Percentiles rank a stretch among this genome's conserved stretches.
These are phyloP conservation scores for Phytophthora pinifolia DNA, from an alignment of 352 stramenopile species.

Conservation along the genomic window DNA sequence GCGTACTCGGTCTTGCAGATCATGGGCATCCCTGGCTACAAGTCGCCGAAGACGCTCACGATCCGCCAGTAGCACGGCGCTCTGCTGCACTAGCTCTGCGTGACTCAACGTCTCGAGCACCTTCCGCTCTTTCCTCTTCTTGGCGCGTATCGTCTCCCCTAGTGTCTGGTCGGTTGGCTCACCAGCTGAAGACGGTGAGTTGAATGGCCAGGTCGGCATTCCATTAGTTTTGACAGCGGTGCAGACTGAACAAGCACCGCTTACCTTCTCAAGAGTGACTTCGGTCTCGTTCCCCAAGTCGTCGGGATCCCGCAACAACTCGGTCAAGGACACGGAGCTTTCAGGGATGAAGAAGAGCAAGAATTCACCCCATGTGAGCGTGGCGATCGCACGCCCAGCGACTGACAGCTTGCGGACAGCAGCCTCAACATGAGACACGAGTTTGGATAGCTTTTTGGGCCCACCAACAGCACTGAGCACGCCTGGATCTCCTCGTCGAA, in stretches of 20 bases:
- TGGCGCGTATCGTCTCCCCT: background rate
- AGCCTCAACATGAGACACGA: slow-evolving; percentile 46
- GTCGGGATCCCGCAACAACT: slow-evolving; percentile 4
- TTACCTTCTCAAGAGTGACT: background rate
- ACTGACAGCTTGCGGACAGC: slow-evolving; percentile 31
- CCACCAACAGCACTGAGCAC: slow-evolving; percentile 42
- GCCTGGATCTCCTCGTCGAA: slow-evolving; percentile 32
- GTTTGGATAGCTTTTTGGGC: slow-evolving; percentile 27
- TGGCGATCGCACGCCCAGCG: slow-evolving; percentile 13
- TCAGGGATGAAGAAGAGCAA: slow-evolving; percentile 67
- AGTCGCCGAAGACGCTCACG: slow-evolving; percentile 43
- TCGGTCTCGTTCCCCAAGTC: background rate
- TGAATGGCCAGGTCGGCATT: slow-evolving; percentile 14
- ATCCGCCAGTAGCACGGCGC: slow-evolving; percentile 38
- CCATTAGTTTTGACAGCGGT: slow-evolving; percentile 9
- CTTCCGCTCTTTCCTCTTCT: slow-evolving; percentile 15
- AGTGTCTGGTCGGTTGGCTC: slow-evolving; percentile 8
- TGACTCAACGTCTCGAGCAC: slow-evolving; percentile 33
- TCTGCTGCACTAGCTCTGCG: slow-evolving; percentile 45
- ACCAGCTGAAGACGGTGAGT: background rate
- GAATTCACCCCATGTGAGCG: slow-evolving; percentile 77
- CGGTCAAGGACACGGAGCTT: slow-evolving; percentile 21
- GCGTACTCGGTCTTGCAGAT: slow-evolving; percentile 39
- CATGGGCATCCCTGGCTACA: slow-evolving; percentile 43
- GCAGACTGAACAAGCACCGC: slow-evolving; percentile 14